Percentiles rank a stretch among this genome's conserved stretches.
Conservation (phyloP, 768 basidiomycete species). For the Panellus pusillus region DNA sequence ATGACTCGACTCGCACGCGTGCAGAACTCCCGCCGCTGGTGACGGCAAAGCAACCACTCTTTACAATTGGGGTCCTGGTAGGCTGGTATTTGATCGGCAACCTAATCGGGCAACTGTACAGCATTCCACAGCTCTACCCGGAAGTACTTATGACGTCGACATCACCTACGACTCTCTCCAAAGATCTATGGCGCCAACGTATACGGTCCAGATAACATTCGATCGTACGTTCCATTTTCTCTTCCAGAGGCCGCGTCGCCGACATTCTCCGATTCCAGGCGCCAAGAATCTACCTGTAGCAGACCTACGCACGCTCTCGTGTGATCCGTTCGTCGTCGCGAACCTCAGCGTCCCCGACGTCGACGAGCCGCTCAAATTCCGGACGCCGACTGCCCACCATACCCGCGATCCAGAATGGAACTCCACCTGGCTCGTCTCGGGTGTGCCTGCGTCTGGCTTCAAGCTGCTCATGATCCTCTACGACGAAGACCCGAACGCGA, state of each 20-base stretch:
- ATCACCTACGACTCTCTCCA: too few species aligned
- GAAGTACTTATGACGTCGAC: too few species aligned
- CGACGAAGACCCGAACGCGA: constrained; percentile 24
- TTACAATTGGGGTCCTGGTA: too few species aligned
- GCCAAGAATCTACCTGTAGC: constrained; percentile 22
- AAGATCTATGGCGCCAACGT: neutral
- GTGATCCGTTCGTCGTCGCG: constrained; percentile 26
- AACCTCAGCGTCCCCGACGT: constrained; percentile 6
- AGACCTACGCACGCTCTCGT: constrained; percentile 23
- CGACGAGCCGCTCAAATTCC: constrained; percentile 16
- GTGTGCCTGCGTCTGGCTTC: constrained; percentile 22
- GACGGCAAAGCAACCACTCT: too few species aligned
- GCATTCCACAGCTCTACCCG: too few species aligned
- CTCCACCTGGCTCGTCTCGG: constrained; percentile 20
- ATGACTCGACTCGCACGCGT: too few species aligned
- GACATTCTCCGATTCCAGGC: neutral
- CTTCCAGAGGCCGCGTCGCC: neutral
- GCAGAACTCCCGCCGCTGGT: too few species aligned
- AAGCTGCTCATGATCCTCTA: constrained; percentile 20
- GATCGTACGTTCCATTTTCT: neutral
- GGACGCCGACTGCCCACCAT: constrained; percentile 22
- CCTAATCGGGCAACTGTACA: too few species aligned
- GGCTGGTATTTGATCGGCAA: too few species aligned
- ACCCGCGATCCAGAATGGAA: constrained; percentile 25
- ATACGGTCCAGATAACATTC: constrained; percentile 18